Evolutionary conservation across 495 filamentous ascomycete genomes (phyloP).

Genomic region (Neurospora sp.): DNA sequence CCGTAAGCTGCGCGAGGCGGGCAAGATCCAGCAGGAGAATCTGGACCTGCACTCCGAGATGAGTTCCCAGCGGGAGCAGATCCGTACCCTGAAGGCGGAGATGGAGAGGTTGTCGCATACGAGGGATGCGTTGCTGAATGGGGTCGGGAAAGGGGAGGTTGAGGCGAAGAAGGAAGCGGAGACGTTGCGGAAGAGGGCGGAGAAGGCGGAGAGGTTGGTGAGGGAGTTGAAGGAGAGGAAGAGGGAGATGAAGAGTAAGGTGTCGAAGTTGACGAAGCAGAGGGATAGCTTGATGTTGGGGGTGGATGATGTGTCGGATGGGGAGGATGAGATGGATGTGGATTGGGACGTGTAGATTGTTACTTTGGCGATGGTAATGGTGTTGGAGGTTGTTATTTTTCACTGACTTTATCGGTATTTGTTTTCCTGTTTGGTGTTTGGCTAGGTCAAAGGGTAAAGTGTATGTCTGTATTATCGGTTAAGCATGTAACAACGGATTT

Average conservation of each 20-base stretch:
- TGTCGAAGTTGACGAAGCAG: background rate
- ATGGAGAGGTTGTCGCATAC: slow-evolving; percentile 7
- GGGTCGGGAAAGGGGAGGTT: slow-evolving; percentile 5
- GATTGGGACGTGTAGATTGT: background rate
- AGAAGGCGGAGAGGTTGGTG: slow-evolving; percentile 7
- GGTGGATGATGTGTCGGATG: background rate
- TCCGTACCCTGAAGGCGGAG: slow-evolving; percentile 11
- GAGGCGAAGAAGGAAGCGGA: slow-evolving; percentile 7
- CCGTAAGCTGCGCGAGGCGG: slow-evolving; percentile 4
- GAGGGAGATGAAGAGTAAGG: slow-evolving; percentile 1
- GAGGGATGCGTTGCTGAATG: slow-evolving; percentile 12
- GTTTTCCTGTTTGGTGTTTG: background rate
- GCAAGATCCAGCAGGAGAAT: slow-evolving; percentile 6
- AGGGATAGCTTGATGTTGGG: background rate
- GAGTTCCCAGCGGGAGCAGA: slow-evolving; percentile 1
- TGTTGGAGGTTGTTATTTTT: background rate
- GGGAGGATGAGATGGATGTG: background rate
- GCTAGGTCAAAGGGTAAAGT: background rate
- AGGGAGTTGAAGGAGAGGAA: slow-evolving; percentile 4
- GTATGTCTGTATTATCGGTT: background rate
- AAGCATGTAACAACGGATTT: background rate
- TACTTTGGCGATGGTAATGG: background rate
- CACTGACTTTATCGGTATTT: background rate
- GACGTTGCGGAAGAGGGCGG: background rate
- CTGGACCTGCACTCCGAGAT: background rate